phyloP scores from a whole-genome alignment of 2,329 filamentous ascomycete species.

The Penicillium sp. region DNA sequence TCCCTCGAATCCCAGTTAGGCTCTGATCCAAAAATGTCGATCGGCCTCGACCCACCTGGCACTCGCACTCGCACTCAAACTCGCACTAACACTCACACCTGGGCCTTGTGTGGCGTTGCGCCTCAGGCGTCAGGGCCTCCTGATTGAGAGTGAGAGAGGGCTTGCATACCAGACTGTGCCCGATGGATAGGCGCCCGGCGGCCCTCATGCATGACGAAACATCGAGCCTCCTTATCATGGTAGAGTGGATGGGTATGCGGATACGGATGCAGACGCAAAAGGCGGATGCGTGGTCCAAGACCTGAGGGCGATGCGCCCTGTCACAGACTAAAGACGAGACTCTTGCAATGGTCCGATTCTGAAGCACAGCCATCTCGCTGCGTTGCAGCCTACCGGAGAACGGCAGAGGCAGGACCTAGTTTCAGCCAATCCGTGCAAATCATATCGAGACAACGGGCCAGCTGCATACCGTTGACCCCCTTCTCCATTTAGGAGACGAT shows the following conservation, averaged over 20 bases:
- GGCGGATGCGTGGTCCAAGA: neutral
- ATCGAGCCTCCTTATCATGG: slow-evolving; percentile 2
- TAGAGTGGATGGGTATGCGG: neutral
- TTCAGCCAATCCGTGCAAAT: slow-evolving; percentile 13
- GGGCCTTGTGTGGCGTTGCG: slow-evolving; percentile 27
- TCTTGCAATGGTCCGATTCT: slow-evolving; percentile 7
- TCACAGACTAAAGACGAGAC: slow-evolving; percentile 13
- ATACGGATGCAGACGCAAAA: neutral
- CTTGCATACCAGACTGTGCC: slow-evolving; percentile 21
- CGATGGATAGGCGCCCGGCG: slow-evolving; percentile 18
- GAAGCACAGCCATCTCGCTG: slow-evolving; percentile 15
- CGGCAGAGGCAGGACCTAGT: slow-evolving; percentile 16
- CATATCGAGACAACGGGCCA: slow-evolving; percentile 5
- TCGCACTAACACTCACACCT: no score
- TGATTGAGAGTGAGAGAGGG: slow-evolving; percentile 12
- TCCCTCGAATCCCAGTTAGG: slow-evolving; percentile 10
- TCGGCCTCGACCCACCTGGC: slow-evolving; percentile 17
- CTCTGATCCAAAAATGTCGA: slow-evolving; percentile 13
- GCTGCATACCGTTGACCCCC: slow-evolving; percentile 1
- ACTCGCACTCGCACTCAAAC: no score
- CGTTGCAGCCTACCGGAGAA: slow-evolving; percentile 19
- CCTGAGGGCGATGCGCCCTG: slow-evolving; percentile 6
- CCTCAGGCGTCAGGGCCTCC: slow-evolving; percentile 22
- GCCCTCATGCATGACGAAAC: slow-evolving; percentile 11
- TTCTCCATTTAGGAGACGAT: neutral